phyloP scores from a whole-genome alignment of 768 basidiomycete genomes.

The Leccinum olivaceopallidum region DNA sequence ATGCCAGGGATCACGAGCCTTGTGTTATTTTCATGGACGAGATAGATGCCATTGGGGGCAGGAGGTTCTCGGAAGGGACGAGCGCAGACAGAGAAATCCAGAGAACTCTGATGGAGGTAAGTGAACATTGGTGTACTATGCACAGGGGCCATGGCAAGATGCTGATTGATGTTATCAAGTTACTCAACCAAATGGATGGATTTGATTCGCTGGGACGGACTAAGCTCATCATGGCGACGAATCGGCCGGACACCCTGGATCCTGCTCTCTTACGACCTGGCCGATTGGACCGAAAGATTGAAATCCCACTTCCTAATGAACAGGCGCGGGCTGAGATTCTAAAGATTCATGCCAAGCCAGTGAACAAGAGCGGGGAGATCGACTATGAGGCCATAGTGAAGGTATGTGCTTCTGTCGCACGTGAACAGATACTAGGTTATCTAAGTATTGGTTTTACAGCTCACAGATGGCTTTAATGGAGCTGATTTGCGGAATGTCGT shows the following conservation, averaged over 20 bases:
- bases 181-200: slow-evolving; percentile 99
- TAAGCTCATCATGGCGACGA: slow-evolving; percentile 99
- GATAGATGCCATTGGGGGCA: slow-evolving; percentile 96
- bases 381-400: slow-evolving; percentile 99
- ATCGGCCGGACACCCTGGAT: slow-evolving; percentile 96
- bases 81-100: slow-evolving; percentile 99
- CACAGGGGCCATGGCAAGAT: not conserved
- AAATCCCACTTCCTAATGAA: slow-evolving; percentile 96
- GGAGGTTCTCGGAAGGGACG: slow-evolving; percentile 91
- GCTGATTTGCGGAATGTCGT: slow-evolving; percentile 95
- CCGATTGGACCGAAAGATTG: slow-evolving; percentile 95
- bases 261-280: slow-evolving; percentile 96
- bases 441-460: slow-evolving; percentile 39
- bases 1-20: slow-evolving; percentile 96
- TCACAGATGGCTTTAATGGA: slow-evolving; percentile 93
- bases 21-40: slow-evolving; percentile 99
- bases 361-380: slow-evolving; percentile 93
- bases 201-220: slow-evolving; percentile 96
- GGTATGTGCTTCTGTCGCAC: slow-evolving; percentile 39
- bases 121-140: slow-evolving; percentile 10
- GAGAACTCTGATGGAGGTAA: slow-evolving; percentile 94
- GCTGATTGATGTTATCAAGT: slow-evolving; percentile 41
- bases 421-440: not conserved
- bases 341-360: slow-evolving; percentile 93
- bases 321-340: slow-evolving; percentile 95